Evolutionary conservation across 116 monocot species (phyloP), one percentile per base, ranked within the genome.

Genomic region (Posidonia oceanica): DNA sequence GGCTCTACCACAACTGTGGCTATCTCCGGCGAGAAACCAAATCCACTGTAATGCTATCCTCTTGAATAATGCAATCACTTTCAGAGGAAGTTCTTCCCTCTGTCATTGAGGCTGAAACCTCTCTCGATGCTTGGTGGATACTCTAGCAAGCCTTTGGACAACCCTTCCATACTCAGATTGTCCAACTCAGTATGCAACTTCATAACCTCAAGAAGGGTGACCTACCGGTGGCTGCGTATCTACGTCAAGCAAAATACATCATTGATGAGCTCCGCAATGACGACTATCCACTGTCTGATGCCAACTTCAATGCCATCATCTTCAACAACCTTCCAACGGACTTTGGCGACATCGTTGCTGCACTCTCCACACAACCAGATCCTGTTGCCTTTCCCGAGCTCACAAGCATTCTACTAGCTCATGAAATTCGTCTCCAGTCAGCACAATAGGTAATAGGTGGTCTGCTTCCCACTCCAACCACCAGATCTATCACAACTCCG

Each of bases 121-220:
- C 29, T 1, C 29, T 42, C 8, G 42, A 42, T 8, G 8, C 8
- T 42, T 42, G 42, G 42, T 2, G 8, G 8, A 42, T 3, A 0
- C 67, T 44, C 14, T 2, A 51, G 0, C 3, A 14, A 6, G 42
- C 8, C 0, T 41, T 14, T 1, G 67, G 42, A 18, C 13, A 0
- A 5, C 67, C 67, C 13, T 23, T 37, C 0, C 64, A 51, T 15
- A 10, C 67, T 8, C 40, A 37, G 1, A 7, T 40, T 0, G 7
- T 67, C 2, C 66, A 66, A 17, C 0, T 66, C n/a, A 1, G 10
- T 18, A 48, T 52, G 20, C 67, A 67, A 67, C 67, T 67, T 4
- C 48, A 67, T 14, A 48, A 41, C 39, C 48, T 67, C 51, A 67
- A 52, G 67, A 67, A 67, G 18, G 20, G 12, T 67, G 44, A 41